Percentiles rank a stretch among this genome's conserved stretches.
phyloP scores from a whole-genome alignment of 768 basidiomycete species.

The Mycena indigotica region DNA sequence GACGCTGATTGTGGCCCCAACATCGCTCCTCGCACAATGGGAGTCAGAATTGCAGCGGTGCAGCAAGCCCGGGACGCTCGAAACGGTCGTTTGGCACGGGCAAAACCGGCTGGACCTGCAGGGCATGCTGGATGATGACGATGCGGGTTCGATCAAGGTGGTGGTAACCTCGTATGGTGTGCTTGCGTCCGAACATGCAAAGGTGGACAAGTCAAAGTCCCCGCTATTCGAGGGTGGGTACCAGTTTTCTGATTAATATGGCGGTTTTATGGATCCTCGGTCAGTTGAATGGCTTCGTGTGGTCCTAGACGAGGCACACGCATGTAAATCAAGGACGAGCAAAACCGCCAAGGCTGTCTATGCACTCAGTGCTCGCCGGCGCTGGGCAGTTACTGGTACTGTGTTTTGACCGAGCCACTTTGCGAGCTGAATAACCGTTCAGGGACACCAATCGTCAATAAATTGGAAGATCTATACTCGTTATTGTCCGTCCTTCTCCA shows the following conservation, averaged over 20 bases:
- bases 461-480: conserved; percentile 88
- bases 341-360: conserved; percentile 89
- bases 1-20: conserved; percentile 90
- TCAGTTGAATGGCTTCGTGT: conserved; percentile 81
- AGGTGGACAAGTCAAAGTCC: conserved; percentile 54
- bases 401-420: background rate
- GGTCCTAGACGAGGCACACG: conserved; percentile 92
- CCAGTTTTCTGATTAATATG: no score
- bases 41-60: conserved; percentile 88
- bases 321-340: conserved; percentile 87
- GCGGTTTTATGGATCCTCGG: no score
- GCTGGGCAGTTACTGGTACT: conserved; percentile 89
- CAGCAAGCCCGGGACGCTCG: conserved; percentile 67
- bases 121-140: conserved; percentile 45
- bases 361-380: conserved; percentile 72
- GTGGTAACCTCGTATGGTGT: conserved; percentile 92
- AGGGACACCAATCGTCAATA: conserved; percentile 95
- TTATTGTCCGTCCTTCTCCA: conserved; percentile 52
- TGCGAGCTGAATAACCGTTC: conserved; percentile 2
- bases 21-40: conserved; percentile 92
- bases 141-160: conserved; percentile 58
- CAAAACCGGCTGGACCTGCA: conserved; percentile 80
- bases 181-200: conserved; percentile 84
- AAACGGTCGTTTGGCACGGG: conserved; percentile 84
- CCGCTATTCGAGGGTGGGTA: conserved; percentile 76